Evolutionary conservation across 164 flowering plant genomes (phyloP), one percentile per base, ranked within the genome.

Genomic region (Litsea cubeba): DNA sequence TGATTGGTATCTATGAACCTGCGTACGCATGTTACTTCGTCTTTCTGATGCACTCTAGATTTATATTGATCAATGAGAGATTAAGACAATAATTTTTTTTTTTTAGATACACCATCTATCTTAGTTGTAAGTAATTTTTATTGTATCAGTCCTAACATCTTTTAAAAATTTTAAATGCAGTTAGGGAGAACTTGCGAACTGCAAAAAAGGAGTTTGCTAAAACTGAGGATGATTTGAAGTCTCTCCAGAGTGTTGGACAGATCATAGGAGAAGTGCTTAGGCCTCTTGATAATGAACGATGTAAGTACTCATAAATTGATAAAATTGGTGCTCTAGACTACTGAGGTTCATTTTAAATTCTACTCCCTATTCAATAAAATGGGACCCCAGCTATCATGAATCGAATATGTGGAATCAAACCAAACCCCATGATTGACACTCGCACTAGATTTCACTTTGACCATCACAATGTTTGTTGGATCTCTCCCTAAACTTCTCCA

Each of bases 171-270:
- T 69, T 32, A 64, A 69, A 6, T 85, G 79, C 88, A 95, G 99
- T 82, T 69, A 89, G 90, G 80, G 97, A 95, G 83, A 87, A 83
- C 74, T 70, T 93, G 77, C 75, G 88, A 60, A 76, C 78, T 66
- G 76, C 91, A 0, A 95, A 90, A 72, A 95, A 90, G 81, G 98
- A 95, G 72, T 92, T 86, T 75, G 81, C 82, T 50, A 95, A 92
- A 74, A 92, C 97, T 14, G 99, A 93, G 83, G 98, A 91, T 86
- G 97, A 93, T 82, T 82, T 95, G 79, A 95, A 93, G 88, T 88
- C 97, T 58, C 97, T 93, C 67, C 98, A 95, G 72, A 91, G 97
- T 74, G 97, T 91, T 80, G 99, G 99, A 40, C 97, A 95, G 77
- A 89, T 92, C 68, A 89, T 95, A 54, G 98, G 97, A 50, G 98